Conservation (phyloP, 192 early-diverging fungal species). For the Geranomyces variabilis region DNA sequence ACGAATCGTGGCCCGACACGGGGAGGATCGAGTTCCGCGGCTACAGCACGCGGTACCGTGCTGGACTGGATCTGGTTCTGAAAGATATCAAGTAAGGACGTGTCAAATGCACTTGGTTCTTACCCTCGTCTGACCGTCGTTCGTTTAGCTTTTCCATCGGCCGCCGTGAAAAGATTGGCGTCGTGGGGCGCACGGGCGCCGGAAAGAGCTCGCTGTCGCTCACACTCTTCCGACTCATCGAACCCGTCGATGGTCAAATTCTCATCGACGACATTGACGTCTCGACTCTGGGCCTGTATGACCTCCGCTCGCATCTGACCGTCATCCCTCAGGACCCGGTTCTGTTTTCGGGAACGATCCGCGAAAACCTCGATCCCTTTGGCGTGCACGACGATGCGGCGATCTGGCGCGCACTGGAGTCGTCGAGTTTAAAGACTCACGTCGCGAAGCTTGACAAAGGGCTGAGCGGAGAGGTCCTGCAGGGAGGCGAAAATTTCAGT, state of each 20-base stretch:
- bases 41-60: constrained; percentile 81
- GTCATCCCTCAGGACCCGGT: constrained; percentile 78
- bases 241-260: constrained; percentile 69
- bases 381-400: constrained; percentile 40
- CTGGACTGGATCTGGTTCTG: constrained; percentile 78
- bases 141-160: constrained; percentile 38
- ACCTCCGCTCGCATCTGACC: constrained; percentile 73
- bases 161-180: constrained; percentile 54
- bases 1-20: constrained; percentile 69
- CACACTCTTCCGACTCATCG: constrained; percentile 79
- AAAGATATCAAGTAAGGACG: constrained; percentile 39
- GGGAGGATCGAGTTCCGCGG: constrained; percentile 76
- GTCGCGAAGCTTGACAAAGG: constrained; percentile 65
- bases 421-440: constrained; percentile 67
- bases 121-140: neutral
- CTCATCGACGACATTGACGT: constrained; percentile 77
- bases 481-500: constrained; percentile 43
- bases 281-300: constrained; percentile 65
- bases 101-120: neutral
- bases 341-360: constrained; percentile 60
- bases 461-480: constrained; percentile 64
- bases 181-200: constrained; percentile 61
- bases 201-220: constrained; percentile 79
- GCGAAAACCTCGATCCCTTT: constrained; percentile 63
- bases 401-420: constrained; percentile 56